These are phyloP conservation scores for Hydrangea macrophylla DNA, from an alignment of 148 eudicot species.

Conservation along the genomic window DNA sequence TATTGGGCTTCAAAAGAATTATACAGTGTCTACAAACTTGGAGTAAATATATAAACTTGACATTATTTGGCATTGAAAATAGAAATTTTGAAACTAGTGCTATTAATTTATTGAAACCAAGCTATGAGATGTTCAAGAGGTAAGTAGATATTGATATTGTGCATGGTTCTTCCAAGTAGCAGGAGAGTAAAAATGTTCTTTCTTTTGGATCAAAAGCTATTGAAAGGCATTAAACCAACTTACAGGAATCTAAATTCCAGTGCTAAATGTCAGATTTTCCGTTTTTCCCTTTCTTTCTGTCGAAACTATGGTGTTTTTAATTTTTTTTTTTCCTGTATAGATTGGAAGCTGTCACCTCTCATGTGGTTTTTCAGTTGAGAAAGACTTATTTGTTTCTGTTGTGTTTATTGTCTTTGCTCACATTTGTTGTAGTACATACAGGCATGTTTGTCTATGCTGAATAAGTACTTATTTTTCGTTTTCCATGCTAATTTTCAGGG, in stretches of 20 bases:
- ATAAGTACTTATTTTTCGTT: not conserved
- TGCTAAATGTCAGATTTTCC: not conserved
- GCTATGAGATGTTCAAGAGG: not conserved
- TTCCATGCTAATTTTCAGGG: constrained; percentile 46
- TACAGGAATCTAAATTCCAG: not conserved
- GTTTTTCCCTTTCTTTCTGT: not conserved
- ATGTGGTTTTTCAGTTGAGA: not conserved
- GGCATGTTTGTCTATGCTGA: not conserved
- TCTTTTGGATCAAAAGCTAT: not conserved
- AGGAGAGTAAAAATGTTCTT: not conserved
- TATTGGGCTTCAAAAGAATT: too few relatives aligned
- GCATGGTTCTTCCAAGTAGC: not conserved
- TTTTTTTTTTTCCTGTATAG: not conserved
- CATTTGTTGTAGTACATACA: not conserved
- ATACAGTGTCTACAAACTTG: too few relatives aligned
- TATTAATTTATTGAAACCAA: not conserved
- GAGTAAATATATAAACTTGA: too few relatives aligned
- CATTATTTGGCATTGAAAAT: too few relatives aligned
- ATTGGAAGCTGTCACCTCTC: not conserved
- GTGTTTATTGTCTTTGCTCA: not conserved
- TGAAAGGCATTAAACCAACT: not conserved
- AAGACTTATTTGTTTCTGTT: not conserved
- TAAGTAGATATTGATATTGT: not conserved
- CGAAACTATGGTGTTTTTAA: not conserved
- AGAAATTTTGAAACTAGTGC: too few relatives aligned